These are phyloP conservation scores for Didymella segeticola DNA, from an alignment of 2,329 filamentous ascomycete species.

Conservation along the genomic window DNA sequence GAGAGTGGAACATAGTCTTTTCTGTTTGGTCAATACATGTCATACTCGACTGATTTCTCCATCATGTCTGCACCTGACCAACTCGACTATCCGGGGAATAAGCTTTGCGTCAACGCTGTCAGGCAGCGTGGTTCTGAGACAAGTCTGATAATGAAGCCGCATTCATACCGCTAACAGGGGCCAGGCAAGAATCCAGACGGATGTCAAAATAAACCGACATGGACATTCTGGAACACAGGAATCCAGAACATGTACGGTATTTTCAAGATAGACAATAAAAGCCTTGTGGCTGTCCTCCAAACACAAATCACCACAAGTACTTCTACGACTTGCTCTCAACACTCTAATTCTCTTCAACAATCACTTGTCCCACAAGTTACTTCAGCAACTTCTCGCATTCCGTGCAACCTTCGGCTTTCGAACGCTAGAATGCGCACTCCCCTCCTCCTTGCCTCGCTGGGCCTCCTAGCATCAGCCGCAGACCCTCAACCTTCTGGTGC, in stretches of 20 bases:
- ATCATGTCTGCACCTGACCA: constrained; percentile 4
- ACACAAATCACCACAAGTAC: constrained; percentile 16
- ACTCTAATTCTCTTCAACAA: constrained; percentile 21
- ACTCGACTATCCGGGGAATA: constrained; percentile 1
- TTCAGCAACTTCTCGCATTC: constrained; percentile 28
- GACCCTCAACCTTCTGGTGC: constrained; percentile 14
- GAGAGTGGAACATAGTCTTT: constrained; percentile 32
- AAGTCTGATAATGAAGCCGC: constrained; percentile 29
- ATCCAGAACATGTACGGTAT: constrained; percentile 38
- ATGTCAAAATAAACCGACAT: constrained; percentile 30
- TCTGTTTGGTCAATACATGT: constrained; percentile 24
- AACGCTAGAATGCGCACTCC: constrained; percentile 32
- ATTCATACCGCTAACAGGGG: constrained; percentile 29
- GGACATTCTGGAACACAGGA: constrained; percentile 40
- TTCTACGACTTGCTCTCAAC: constrained; percentile 18
- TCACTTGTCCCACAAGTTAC: constrained; percentile 18
- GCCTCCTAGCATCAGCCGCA: constrained; percentile 28
- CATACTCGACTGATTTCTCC: constrained; percentile 23
- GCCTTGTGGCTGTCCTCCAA: constrained; percentile 20
- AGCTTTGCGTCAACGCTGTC: constrained; percentile 21
- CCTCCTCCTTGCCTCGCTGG: constrained; percentile 45
- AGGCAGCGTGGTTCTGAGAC: constrained; percentile 29
- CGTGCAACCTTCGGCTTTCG: constrained; percentile 19
- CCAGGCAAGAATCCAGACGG: constrained; percentile 27
- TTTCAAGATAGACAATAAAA: constrained; percentile 37